Evolutionary conservation across 345 rosid species (phyloP), one percentile per base, ranked within the genome.

Genomic region (Camelina neglecta): DNA sequence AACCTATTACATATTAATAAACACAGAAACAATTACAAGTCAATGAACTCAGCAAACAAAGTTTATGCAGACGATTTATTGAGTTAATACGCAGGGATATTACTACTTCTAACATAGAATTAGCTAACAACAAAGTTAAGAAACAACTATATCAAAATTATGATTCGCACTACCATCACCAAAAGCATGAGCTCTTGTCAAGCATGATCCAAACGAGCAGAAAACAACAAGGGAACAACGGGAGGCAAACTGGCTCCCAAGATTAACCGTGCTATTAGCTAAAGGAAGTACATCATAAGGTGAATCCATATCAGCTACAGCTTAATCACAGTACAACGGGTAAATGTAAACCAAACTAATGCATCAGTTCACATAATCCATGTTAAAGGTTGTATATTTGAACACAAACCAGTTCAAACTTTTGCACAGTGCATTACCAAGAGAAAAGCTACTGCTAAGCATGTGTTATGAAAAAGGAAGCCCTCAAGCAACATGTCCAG

Each of bases 1-100:
- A 60, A 95, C 97, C 99, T 94, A 78, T 48, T 44, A 54, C 18
- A 50, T 15, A 35, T 45, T 2, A 29, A 20, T 23, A 54, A 44
- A 77, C 23, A 69, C 8, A 61, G 35, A 62, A 64, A 67, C 8
- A 66, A 48, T 67, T 38, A 64, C 18, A 56, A 67, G 31, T 74
- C 49, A 56, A 10, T 15, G 4, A 33, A 24, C 36, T 45, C 41
- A 8, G 53, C 6, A 63, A 35, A 18, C 18, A 35, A 7, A 1
- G 1, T 16, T 16, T 20, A 20, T 8, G 11, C 58, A 75, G 33
- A 61, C 44, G 48, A 29, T 69, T 29, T 11, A 41, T 2, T 23
- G 39, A 15, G 48, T 16, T 49, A 16, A 24, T 33, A 62, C 0
- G 33, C 45, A 21, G 8, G 24, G 13, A 2, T 45, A 45, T 21